Evolutionary conservation across 805 yeast species (phyloP), one percentile per base, ranked within the genome.

Genomic region (Myxozyma vanderwaltii): DNA sequence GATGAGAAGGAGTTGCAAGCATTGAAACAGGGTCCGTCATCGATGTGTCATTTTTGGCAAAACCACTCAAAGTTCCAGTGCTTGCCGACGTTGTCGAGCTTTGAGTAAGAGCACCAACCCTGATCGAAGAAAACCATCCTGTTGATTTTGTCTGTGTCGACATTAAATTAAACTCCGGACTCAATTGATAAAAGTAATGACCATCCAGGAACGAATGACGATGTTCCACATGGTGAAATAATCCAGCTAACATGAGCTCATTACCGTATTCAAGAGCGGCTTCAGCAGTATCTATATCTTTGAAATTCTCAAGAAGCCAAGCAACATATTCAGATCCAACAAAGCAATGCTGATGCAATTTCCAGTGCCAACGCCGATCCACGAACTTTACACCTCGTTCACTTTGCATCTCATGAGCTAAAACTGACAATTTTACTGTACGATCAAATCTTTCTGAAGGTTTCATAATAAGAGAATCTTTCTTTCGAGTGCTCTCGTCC

Each of bases 311-410:
- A 31, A 88, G 76, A 56, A 92, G 71, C 97, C 98, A 92, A 33
- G 83, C 82, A 0, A 91, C 97, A 62, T 90, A 77, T 54, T 90
- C 96, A 63, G 85, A 83, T 0, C 98, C 98, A 24, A 89, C 71
- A 69, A 92, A 90, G 73, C 96, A 88, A 63, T 86, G 82, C 27
- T 79, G 77, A 70, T 89, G 95, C 3, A 82, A 76, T 63, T 84
- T 85, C 82, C 91, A 84, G 72, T 92, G 98, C 99, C 99, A 92
- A 35, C 86, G 81, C 66, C 97, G 78, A 67, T 90, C 96, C 1
- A 82, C 84, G 38, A 94, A 76, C 21, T 77, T 79, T 6, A 92
- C 74, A 7, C 91, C 91, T 47, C 79, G 77, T 21, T 63, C 65
- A 1, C 80, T 77, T 67, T 86, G 95, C 51, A 92, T 70, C 55